These are phyloP conservation scores for Sphenostylis stenocarpa DNA, from an alignment of 306 rosid genomes.

Conservation along the genomic window DNA sequence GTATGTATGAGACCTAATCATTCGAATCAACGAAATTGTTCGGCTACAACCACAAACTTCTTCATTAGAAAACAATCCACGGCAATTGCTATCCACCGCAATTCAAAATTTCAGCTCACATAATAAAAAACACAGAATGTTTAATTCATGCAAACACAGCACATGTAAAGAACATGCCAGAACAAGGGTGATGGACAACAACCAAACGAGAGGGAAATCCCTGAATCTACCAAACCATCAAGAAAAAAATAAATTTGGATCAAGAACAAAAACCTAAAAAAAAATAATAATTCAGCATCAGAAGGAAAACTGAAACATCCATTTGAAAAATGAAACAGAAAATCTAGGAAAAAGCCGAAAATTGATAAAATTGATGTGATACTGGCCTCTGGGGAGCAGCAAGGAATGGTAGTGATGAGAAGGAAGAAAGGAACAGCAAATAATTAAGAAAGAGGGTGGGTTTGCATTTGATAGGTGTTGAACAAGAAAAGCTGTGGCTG, in stretches of 20 bases:
- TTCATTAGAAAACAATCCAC: neutral
- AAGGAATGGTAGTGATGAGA: conserved; percentile 20
- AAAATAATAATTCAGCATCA: neutral
- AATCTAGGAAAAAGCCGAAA: neutral
- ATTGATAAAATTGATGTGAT: conserved; percentile 12
- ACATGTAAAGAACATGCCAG: neutral
- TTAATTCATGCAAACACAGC: neutral
- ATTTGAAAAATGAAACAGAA: neutral
- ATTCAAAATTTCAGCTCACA: conserved; percentile 30
- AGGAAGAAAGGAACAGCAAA: conserved; percentile 27
- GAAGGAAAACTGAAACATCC: conserved; percentile 7
- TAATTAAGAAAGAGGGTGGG: conserved; percentile 1
- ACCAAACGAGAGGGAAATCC: conserved; percentile 3
- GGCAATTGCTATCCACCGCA: conserved; percentile 8
- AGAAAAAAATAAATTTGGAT: neutral
- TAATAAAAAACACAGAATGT: neutral
- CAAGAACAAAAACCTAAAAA: neutral
- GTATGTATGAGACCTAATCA: neutral
- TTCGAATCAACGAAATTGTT: neutral
- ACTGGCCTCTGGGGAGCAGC: conserved; percentile 42
- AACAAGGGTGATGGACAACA: neutral
- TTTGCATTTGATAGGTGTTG: conserved; percentile 29
- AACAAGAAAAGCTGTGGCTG: conserved; percentile 38
- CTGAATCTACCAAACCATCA: conserved; percentile 28
- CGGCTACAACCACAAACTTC: neutral